Evolutionary conservation across 1,284 basidiomycete genomes (phyloP).

Genomic region (Malassezia nana): DNA sequence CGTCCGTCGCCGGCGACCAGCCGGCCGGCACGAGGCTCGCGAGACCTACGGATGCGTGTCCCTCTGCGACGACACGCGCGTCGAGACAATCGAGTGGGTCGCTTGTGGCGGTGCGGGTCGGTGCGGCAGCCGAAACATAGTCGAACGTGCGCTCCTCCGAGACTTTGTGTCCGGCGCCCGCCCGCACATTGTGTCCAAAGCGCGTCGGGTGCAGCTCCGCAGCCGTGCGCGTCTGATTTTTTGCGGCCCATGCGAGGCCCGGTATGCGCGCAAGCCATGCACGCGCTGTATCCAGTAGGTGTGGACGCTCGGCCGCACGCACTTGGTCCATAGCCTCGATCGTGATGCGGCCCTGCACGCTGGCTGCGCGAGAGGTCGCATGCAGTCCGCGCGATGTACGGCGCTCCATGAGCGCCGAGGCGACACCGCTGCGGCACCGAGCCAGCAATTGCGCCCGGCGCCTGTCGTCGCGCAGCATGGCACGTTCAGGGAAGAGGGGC

Average conservation of each 20-base stretch:
- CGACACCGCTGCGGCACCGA: slow-evolving; percentile 34
- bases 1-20: slow-evolving; percentile 3
- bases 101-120: slow-evolving; percentile 6
- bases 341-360: slow-evolving; percentile 21
- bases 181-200: slow-evolving; percentile 14
- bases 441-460: slow-evolving; percentile 32
- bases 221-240: slow-evolving; percentile 1
- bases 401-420: slow-evolving; percentile 29
- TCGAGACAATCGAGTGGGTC: slow-evolving; percentile 26
- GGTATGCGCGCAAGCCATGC: slow-evolving; percentile 1
- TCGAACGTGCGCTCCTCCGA: slow-evolving; percentile 32
- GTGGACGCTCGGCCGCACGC: not conserved
- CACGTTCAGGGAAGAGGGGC: slow-evolving; percentile 30
- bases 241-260: slow-evolving; percentile 8
- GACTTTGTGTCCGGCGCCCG: slow-evolving; percentile 25
- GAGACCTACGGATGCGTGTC: slow-evolving; percentile 28
- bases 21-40: slow-evolving; percentile 24
- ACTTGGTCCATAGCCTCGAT: slow-evolving; percentile 38
- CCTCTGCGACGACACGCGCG: slow-evolving; percentile 28
- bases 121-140: slow-evolving; percentile 27
- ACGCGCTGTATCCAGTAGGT: not conserved
- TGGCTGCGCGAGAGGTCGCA: not conserved
- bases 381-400: slow-evolving; percentile 32
- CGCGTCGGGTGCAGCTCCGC: slow-evolving; percentile 25
- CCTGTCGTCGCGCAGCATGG: slow-evolving; percentile 26